Evolutionary conservation across 441 rosid genomes (phyloP).

Genomic region (Corymbia citriodora): DNA sequence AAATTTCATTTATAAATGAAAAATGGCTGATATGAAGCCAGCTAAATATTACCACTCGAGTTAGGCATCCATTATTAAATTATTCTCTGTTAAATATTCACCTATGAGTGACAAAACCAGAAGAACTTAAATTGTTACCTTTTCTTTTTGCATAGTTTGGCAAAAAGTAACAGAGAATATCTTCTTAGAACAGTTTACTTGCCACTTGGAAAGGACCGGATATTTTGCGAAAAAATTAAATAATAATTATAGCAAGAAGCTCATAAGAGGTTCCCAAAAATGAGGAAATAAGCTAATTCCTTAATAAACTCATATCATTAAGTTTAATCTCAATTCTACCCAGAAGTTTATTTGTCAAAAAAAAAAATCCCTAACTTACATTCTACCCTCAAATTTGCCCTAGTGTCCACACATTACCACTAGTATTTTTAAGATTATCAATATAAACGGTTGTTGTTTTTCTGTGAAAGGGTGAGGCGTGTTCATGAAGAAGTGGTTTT

Average conservation of each 20-base stretch:
- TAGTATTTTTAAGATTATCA: background rate
- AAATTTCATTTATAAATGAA: background rate
- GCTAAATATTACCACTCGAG: background rate
- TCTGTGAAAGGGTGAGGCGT: too few species aligned
- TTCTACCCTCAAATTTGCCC: background rate
- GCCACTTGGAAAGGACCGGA: background rate
- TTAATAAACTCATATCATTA: background rate
- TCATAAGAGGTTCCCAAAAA: background rate
- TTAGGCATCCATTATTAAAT: background rate
- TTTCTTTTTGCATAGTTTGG: background rate
- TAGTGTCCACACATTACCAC: background rate
- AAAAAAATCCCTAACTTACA: background rate
- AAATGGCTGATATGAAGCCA: background rate
- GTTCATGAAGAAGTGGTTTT: fast-evolving
- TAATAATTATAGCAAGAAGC: background rate
- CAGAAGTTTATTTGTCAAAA: too few species aligned
- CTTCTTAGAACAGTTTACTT: background rate
- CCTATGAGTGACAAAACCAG: background rate
- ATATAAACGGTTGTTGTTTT: background rate
- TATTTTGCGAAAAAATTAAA: background rate
- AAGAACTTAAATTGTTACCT: background rate
- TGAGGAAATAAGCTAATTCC: background rate
- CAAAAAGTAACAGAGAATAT: background rate
- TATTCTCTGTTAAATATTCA: background rate
- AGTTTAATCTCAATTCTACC: background rate